Percentiles rank a stretch among this genome's conserved stretches.
phyloP scores from a whole-genome alignment of 768 basidiomycete genomes.

The Neoboletus subvelutipes region DNA sequence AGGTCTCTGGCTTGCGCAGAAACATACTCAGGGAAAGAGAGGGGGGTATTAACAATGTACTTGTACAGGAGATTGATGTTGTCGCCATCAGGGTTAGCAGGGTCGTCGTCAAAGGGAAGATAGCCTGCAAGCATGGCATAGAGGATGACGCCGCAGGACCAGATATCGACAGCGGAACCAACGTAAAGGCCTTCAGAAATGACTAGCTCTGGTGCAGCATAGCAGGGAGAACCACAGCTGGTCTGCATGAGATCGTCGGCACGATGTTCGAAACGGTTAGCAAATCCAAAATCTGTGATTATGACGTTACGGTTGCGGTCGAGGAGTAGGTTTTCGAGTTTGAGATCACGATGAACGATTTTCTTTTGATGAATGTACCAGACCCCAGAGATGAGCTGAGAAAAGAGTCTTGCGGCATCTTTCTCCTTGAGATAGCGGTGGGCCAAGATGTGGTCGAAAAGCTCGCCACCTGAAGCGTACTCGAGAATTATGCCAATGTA shows the following conservation, averaged over 20 bases:
- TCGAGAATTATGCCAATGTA: constrained; percentile 99
- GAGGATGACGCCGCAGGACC: constrained; percentile 93
- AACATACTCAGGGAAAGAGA: constrained; percentile 97
- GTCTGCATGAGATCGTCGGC: constrained; percentile 98
- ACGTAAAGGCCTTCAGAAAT: constrained; percentile 97
- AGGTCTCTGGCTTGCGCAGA: constrained; percentile 81
- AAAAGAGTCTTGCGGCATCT: constrained; percentile 94
- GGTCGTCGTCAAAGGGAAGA: constrained; percentile 99
- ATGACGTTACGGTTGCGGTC: constrained; percentile 98
- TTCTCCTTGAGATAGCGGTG: constrained; percentile 94
- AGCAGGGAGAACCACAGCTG: constrained; percentile 95
- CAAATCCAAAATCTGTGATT: constrained; percentile 99
- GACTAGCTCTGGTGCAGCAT: constrained; percentile 97
- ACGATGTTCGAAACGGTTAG: constrained; percentile 93
- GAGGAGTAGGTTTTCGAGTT: constrained; percentile 95
- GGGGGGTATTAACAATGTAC: constrained; percentile 96
- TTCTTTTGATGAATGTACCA: constrained; percentile 99
- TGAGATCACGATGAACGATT: constrained; percentile 98
- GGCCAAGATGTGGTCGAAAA: constrained; percentile 98
- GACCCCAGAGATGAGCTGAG: constrained; percentile 96
- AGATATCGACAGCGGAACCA: constrained; percentile 97
- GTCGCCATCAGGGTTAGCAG: constrained; percentile 97
- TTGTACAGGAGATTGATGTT: constrained; percentile 99
- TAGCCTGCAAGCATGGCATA: constrained; percentile 98
- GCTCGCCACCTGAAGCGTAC: constrained; percentile 96